These are phyloP conservation scores for Voacanga thouarsii DNA, from an alignment of 257 asterid species.

Conservation along the genomic window DNA sequence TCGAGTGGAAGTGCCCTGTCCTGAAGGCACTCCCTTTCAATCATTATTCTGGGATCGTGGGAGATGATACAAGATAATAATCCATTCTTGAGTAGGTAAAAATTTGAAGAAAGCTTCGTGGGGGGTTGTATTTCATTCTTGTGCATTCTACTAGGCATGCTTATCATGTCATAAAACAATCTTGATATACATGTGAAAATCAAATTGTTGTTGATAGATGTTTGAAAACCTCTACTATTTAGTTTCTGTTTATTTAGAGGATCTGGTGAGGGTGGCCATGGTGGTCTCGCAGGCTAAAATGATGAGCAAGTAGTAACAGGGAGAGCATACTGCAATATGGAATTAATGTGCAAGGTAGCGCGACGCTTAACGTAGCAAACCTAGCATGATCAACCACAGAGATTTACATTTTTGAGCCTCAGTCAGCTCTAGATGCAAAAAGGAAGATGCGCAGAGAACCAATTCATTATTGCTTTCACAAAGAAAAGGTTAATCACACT, in stretches of 20 bases:
- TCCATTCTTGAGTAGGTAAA: background rate
- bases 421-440: background rate
- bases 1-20: no score
- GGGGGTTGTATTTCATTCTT: no score
- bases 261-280: no score
- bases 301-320: no score
- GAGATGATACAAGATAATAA: no score
- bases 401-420: background rate
- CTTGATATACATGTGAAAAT: background rate
- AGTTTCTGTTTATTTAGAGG: no score
- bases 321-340: no score
- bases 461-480: slow-evolving; percentile 23
- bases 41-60: no score
- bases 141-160: no score
- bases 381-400: background rate
- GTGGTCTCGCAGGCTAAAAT: no score
- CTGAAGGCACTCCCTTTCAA: background rate
- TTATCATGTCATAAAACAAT: background rate
- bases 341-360: no score
- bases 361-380: background rate
- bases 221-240: background rate
- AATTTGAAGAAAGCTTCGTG: background rate
- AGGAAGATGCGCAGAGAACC: background rate
- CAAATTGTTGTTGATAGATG: background rate
- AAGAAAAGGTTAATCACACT: slow-evolving; percentile 24